Percentiles rank a stretch among this genome's conserved stretches.
phyloP scores from a whole-genome alignment of 768 basidiomycete genomes.

The Pleurotus platypus region DNA sequence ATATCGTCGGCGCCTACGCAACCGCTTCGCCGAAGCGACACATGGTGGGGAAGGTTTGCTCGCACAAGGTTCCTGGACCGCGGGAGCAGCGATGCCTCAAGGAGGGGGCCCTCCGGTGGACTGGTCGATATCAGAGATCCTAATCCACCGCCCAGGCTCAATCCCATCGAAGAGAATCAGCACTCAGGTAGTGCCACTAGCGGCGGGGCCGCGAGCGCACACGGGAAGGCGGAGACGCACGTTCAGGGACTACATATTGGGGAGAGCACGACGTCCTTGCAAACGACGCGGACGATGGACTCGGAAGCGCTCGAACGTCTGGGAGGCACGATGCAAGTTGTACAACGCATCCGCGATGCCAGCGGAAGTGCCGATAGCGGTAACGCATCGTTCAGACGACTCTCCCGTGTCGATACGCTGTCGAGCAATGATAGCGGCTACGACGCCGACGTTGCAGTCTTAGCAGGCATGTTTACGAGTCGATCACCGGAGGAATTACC shows the following conservation, averaged over 20 bases:
- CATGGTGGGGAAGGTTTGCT: constrained; percentile 78
- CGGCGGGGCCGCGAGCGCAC: constrained; percentile 11
- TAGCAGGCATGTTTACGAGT: constrained; percentile 25
- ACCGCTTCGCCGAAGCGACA: constrained; percentile 62
- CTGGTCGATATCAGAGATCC: constrained; percentile 73
- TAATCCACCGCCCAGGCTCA: constrained; percentile 65
- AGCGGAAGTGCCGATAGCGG: constrained; percentile 11
- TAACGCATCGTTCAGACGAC: constrained; percentile 4
- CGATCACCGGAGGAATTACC: constrained; percentile 9
- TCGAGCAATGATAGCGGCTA: constrained; percentile 5
- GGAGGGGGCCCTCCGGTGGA: constrained; percentile 13
- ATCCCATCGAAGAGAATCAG: constrained; percentile 52
- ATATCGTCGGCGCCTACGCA: constrained; percentile 37
- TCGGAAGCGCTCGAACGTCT: constrained; percentile 66
- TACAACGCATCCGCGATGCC: constrained; percentile 43
- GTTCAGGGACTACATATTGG: constrained; percentile 27
- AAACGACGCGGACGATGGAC: constrained; percentile 60
- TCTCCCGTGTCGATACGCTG: constrained; percentile 9
- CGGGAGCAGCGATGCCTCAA: constrained; percentile 36
- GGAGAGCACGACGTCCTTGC: constrained; percentile 52
- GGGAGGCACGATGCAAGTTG: constrained; percentile 66
- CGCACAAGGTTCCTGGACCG: constrained; percentile 64
- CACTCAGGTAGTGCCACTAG: constrained; percentile 20
- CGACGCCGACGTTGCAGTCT: constrained; percentile 12
- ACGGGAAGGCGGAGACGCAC: background rate